Evolutionary conservation across 192 early-diverging fungal genomes (phyloP), one percentile per base, ranked within the genome.

Genomic region (Borealophlyctis nickersoniae): DNA sequence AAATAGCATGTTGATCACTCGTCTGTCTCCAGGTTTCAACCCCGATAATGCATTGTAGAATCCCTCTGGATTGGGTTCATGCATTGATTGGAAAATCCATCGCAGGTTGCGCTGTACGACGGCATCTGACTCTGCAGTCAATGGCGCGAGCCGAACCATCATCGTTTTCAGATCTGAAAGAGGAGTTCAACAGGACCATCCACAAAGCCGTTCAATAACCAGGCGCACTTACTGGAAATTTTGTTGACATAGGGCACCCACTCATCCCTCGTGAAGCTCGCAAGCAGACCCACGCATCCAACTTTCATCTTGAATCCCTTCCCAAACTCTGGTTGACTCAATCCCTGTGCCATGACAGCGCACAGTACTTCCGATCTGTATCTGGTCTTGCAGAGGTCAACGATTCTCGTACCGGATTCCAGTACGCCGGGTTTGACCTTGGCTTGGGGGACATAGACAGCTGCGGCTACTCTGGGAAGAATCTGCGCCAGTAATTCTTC

Each of bases 241-340:
- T 53, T 53, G 23, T 9, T 24, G 13, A 53, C 52, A 27, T 53
- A 53, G 11, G 52, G 52, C 9, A 5, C 11, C 70, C 70, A 72
- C 4, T 72, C 70, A 4, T 53, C 58, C 27, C 56, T 64, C 52
- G 50, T 61, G 14, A 72, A n/a, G 29, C 65, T 64, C 4, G 63
- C 51, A 30, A 72, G 34, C 31, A 67, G 59, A 4, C 24, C 53
- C 4, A 58, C 30, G 49, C 64, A 61, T 23, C 70, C 70, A 31
- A 29, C 54, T 19, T 59, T 24, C 4, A 72, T 57, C 49, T 62
- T 60, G 28, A 51, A 13, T 31, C n/a, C 32, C 39, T 72, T 66
- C 1, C 45, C 70, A 52, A 61, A 66, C 45, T 66, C 70, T 5
- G 64, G 53, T 23, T 53, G 50, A 27, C 55, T n/a, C n/a, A 72